Evolutionary conservation across 106 monocot species (phyloP).

Genomic region (Ottelia alismoides): DNA sequence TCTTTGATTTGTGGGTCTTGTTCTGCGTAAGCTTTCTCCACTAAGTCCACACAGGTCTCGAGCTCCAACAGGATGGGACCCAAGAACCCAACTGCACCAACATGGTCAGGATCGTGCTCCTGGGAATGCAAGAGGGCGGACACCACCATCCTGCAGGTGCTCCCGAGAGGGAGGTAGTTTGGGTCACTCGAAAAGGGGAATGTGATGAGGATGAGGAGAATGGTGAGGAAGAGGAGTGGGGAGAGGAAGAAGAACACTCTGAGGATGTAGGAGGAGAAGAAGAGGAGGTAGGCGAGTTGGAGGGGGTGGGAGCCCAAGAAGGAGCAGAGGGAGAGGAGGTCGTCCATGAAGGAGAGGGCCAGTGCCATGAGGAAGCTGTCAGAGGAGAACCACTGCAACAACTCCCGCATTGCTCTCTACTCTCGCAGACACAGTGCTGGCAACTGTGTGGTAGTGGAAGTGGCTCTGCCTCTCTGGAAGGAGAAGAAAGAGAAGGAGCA

Average conservation of each 20-base stretch:
- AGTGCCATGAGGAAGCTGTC: constrained; percentile 2
- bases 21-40: not conserved
- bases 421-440: too few species aligned
- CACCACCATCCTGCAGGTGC: constrained; percentile 14
- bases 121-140: constrained; percentile 7
- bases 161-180: constrained; percentile 5
- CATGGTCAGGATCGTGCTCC: not conserved
- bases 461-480: too few species aligned
- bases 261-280: constrained; percentile 58
- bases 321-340: constrained; percentile 25
- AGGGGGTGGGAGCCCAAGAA: constrained; percentile 44
- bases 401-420: too few species aligned
- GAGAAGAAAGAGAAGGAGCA: too few species aligned
- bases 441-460: too few species aligned
- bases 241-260: constrained; percentile 45
- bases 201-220: constrained; percentile 32
- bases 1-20: not conserved
- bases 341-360: constrained; percentile 11
- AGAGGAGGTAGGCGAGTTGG: constrained; percentile 36
- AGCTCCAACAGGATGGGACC: constrained; percentile 2
- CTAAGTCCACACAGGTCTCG: constrained; percentile 2
- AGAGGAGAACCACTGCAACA: too few species aligned
- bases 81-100: not conserved
- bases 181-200: not conserved
- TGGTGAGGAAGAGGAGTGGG: constrained; percentile 65